Percentiles rank a stretch among this genome's conserved stretches.
These are phyloP conservation scores for Scleromitrula shiraiana DNA, from an alignment of 2,329 filamentous ascomycete species.

Conservation along the genomic window DNA sequence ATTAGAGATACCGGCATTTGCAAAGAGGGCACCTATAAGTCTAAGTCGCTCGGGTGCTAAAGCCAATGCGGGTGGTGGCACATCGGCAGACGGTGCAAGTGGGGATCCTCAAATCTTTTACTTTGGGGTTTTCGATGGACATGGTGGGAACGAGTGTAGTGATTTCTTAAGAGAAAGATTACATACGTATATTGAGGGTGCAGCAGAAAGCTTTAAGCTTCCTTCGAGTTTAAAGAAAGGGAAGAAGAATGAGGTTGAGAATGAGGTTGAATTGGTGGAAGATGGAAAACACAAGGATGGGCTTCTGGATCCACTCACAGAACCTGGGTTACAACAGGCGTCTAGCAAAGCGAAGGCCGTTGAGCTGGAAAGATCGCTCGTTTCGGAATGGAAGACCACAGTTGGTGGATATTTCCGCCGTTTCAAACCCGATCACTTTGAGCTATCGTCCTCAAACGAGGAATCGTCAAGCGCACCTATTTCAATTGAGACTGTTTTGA, in stretches of 20 bases:
- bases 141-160: constrained; percentile 84
- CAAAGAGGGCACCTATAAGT: constrained; percentile 68
- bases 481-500: constrained; percentile 69
- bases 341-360: constrained; percentile 50
- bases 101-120: constrained; percentile 97
- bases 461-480: constrained; percentile 34
- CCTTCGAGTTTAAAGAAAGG: constrained; percentile 59
- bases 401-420: constrained; percentile 93
- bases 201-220: constrained; percentile 68
- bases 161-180: constrained; percentile 77
- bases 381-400: constrained; percentile 70
- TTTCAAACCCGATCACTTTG: constrained; percentile 76
- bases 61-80: constrained; percentile 39
- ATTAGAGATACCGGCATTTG: constrained; percentile 87
- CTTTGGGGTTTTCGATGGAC: constrained; percentile 93
- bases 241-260: constrained; percentile 42
- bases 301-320: too few relatives aligned
- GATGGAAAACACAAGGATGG: constrained; percentile 43
- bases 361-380: constrained; percentile 60
- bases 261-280: constrained; percentile 40
- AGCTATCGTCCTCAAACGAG: constrained; percentile 30
- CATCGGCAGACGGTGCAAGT: constrained; percentile 64
- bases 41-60: constrained; percentile 26
- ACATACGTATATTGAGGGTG: constrained; percentile 81
- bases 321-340: constrained; percentile 32